Conservation (phyloP, 768 basidiomycete species). For the Kondoa subrosea region DNA sequence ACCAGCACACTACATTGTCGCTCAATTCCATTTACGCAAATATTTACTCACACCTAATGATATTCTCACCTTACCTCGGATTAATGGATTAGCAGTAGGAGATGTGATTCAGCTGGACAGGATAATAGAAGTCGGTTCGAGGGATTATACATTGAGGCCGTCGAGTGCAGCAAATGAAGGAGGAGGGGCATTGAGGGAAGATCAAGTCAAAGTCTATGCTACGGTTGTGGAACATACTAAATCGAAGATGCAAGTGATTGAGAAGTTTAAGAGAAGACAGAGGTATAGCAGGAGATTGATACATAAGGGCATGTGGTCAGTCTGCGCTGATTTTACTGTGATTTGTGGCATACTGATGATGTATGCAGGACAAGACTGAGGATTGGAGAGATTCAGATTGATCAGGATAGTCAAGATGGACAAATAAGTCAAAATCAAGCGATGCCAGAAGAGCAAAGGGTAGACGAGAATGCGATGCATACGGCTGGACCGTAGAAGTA, state of each 20-base stretch:
- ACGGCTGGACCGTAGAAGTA: too few relatives aligned
- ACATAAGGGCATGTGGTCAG: conserved; percentile 83
- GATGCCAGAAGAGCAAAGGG: not conserved
- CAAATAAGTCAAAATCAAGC: not conserved
- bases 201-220: conserved; percentile 58
- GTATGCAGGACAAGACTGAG: not conserved
- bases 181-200: conserved; percentile 24
- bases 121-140: conserved; percentile 84
- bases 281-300: conserved; percentile 86
- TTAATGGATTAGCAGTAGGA: conserved; percentile 70
- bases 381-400: not conserved
- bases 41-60: conserved; percentile 83
- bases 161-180: conserved; percentile 4
- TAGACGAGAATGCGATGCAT: not conserved
- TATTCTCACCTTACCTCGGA: conserved; percentile 77
- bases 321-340: not conserved
- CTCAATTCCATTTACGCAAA: conserved; percentile 66
- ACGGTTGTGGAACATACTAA: conserved; percentile 96
- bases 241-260: conserved; percentile 70
- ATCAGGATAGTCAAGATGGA: not conserved
- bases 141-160: conserved; percentile 71
- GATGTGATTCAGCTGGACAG: conserved; percentile 64
- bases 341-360: not conserved
- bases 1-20: conserved; percentile 79
- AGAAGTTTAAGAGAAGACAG: conserved; percentile 97